Evolutionary conservation across 2,329 filamentous ascomycete genomes (phyloP).

Genomic region (Coniochaeta sp.): DNA sequence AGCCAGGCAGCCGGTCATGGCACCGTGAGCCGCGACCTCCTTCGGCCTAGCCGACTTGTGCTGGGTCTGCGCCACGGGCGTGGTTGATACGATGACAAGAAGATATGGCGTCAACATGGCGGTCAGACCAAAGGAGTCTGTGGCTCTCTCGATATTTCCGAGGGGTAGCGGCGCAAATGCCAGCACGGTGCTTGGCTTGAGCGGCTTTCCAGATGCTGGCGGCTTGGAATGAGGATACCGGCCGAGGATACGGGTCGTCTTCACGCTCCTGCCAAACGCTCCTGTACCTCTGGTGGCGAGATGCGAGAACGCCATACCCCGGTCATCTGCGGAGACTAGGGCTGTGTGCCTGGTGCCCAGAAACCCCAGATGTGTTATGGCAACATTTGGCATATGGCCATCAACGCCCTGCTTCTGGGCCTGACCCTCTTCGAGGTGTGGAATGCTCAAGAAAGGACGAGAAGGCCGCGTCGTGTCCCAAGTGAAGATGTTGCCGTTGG

Average conservation of each 20-base stretch:
- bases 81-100: slow-evolving; percentile 94
- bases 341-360: slow-evolving; percentile 90
- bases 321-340: slow-evolving; percentile 87
- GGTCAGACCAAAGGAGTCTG: slow-evolving; percentile 82
- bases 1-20: slow-evolving; percentile 87
- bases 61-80: slow-evolving; percentile 90
- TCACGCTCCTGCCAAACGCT: slow-evolving; percentile 75
- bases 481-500: slow-evolving; percentile 86
- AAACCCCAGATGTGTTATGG: slow-evolving; percentile 89
- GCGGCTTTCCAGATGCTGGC: slow-evolving; percentile 49
- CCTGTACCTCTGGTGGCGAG: slow-evolving; percentile 87
- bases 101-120: slow-evolving; percentile 95
- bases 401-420: slow-evolving; percentile 62
- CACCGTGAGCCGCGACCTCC: slow-evolving; percentile 80
- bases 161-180: slow-evolving; percentile 86
- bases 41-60: slow-evolving; percentile 89
- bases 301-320: slow-evolving; percentile 97
- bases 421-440: slow-evolving; percentile 62
- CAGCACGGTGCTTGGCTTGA: slow-evolving; percentile 91
- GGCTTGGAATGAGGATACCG: slow-evolving; percentile 71
- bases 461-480: slow-evolving; percentile 86
- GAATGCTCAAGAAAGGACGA: slow-evolving; percentile 81
- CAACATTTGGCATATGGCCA: slow-evolving; percentile 71
- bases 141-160: slow-evolving; percentile 86
- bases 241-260: slow-evolving; percentile 83